Evolutionary conservation across 371 early-diverging fungal species (phyloP), one percentile per base, ranked within the genome.

Genomic region (Syncephalastrum contaminatum): DNA sequence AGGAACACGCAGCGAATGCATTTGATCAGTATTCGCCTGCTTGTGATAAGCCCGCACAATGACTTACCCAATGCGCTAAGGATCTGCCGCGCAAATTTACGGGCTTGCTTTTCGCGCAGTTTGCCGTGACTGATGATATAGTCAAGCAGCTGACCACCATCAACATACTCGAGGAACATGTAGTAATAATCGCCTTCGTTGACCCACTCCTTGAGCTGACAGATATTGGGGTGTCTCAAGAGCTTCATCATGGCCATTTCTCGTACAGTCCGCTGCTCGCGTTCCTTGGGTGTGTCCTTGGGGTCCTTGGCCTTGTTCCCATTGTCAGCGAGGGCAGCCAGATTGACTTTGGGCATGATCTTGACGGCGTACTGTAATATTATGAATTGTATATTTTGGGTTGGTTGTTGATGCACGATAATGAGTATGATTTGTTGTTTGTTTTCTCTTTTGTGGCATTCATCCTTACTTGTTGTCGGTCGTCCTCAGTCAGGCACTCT

Each of bases 141-240:
- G 56, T 94, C 94, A 4, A 88, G 73, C 44, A 93, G 62, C 56
- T 90, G 90, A 6, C 77, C 79, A 15, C 92, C 94, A 48, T 83
- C 75, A 0, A 92, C 82, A 58, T 87, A 88, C 56, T 95, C 94
- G 51, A 95, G 83, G 58, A 97, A 89, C 66, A 97, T 73, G 69
- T 92, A 97, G 72, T 90, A 96, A 64, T 86, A 77, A 50, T 84
- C 80, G 2, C 85, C 80, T 49, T 81, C 83, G 15, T 86, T 74
- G 7, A 88, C 69, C 58, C 92, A 89, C 61, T 95, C 93, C 60
- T 85, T 77, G 20, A 95, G 63, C 61, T 72, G 70, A 60, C 82
- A 80, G 16, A 88, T 86, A 59, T 84, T 76, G 0, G 93, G 93
- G 67, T 97, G 98, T 52, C 84, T 63, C 24, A 94, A 68, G 16